These are phyloP conservation scores for Rosa hybrid DNA, from an alignment of 331 rosid species.

Conservation along the genomic window DNA sequence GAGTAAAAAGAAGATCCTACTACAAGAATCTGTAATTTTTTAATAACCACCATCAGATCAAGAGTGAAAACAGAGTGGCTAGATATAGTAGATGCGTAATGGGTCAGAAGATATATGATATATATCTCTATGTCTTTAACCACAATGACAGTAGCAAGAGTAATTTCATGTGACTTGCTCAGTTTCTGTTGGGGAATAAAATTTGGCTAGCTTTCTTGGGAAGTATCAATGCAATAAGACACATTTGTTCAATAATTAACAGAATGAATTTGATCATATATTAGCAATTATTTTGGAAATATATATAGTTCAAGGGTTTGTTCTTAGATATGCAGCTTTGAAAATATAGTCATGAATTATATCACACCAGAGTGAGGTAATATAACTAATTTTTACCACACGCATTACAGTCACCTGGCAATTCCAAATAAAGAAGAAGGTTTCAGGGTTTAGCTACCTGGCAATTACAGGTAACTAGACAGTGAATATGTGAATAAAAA, in stretches of 20 bases:
- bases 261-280: neutral
- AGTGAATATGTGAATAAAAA: neutral
- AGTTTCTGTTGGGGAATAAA: neutral
- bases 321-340: neutral
- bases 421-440: neutral
- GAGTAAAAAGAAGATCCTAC: slow-evolving; percentile 12
- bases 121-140: neutral
- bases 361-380: neutral
- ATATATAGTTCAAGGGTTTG: neutral
- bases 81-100: neutral
- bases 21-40: slow-evolving; percentile 17
- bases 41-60: slow-evolving; percentile 24
- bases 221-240: neutral
- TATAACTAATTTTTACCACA: neutral
- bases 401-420: neutral
- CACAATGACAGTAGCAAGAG: slow-evolving; percentile 5
- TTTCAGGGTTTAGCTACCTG: neutral
- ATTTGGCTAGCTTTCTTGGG: neutral
- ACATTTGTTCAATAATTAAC: neutral
- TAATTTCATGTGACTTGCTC: slow-evolving; percentile 6
- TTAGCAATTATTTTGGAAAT: neutral
- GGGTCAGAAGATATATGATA: neutral
- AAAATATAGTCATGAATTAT: neutral
- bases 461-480: neutral
- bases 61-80: slow-evolving; percentile 23